A percentile compares a stretch with the other conserved stretches of the same genome.
phyloP scores from a whole-genome alignment of 805 yeast species.

The Danielia oregonensis region DNA sequence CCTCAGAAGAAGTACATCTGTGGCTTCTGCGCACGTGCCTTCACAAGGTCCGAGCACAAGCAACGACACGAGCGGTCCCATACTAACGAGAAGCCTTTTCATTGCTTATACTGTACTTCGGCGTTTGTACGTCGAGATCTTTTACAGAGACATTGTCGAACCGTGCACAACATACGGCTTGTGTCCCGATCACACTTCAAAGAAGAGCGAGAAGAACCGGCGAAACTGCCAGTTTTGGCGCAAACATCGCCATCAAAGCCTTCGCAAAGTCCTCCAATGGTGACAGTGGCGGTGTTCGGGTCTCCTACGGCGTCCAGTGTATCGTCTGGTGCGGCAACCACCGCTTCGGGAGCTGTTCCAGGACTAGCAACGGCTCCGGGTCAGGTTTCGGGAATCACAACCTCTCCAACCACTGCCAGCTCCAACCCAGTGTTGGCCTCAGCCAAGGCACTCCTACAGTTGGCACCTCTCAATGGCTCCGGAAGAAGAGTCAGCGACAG shows the following conservation, averaged over 20 bases:
- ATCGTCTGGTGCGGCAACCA: neutral
- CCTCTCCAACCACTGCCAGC: no score
- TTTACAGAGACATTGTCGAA: slow-evolving; percentile 71
- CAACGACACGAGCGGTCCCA: slow-evolving; percentile 78
- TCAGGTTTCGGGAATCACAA: neutral
- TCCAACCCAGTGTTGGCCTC: slow-evolving; percentile 9
- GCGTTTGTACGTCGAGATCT: slow-evolving; percentile 77
- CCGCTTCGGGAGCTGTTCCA: neutral
- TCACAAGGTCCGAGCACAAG: slow-evolving; percentile 75
- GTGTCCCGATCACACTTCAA: slow-evolving; percentile 5
- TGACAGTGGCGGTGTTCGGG: neutral
- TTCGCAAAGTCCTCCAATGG: slow-evolving; percentile 1
- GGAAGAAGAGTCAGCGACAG: neutral
- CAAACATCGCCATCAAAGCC: neutral
- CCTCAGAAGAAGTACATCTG: slow-evolving; percentile 68
- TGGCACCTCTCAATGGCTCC: slow-evolving; percentile 5
- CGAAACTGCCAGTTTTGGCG: no score
- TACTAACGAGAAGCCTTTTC: slow-evolving; percentile 77
- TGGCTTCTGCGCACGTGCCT: slow-evolving; percentile 75
- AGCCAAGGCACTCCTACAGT: slow-evolving; percentile 9
- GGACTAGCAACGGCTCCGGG: slow-evolving; percentile 1
- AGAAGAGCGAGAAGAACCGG: slow-evolving; percentile 1
- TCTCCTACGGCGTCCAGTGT: neutral
- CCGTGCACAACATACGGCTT: slow-evolving; percentile 54
- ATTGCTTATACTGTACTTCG: slow-evolving; percentile 64